Evolutionary conservation across 306 rosid species (phyloP).

Genomic region (Castanopsis chinensis): DNA sequence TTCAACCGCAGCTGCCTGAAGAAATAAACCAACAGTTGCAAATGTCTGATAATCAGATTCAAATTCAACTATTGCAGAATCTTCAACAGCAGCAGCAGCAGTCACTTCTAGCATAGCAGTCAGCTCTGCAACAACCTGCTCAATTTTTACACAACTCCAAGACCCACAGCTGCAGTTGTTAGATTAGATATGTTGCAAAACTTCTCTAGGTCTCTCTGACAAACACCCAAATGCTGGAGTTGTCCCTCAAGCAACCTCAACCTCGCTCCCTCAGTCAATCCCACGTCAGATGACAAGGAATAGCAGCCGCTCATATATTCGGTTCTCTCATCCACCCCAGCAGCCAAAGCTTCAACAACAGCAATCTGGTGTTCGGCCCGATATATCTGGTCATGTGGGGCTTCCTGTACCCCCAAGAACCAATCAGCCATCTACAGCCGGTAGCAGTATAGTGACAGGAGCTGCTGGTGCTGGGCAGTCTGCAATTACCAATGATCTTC

Average conservation of each 20-base stretch:
- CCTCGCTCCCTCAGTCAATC: constrained; percentile 43
- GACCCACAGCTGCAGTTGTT: constrained; percentile 66
- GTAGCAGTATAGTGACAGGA: constrained; percentile 45
- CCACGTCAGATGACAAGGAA: constrained; percentile 43
- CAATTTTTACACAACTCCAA: constrained; percentile 57
- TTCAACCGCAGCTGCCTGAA: constrained; percentile 51
- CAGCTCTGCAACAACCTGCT: constrained; percentile 53
- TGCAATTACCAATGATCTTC: constrained; percentile 75
- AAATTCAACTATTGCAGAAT: constrained; percentile 70
- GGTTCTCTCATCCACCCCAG: constrained; percentile 48
- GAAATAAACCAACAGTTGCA: constrained; percentile 63
- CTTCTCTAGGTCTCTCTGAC: constrained; percentile 48
- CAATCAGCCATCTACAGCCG: constrained; percentile 50
- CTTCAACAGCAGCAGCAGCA: constrained; percentile 57
- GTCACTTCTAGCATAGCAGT: constrained; percentile 62
- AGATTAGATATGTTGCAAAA: constrained; percentile 65
- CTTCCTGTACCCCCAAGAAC: constrained; percentile 37
- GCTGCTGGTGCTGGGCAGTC: constrained; percentile 67
- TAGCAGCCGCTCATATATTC: background rate
- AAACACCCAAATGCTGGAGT: constrained; percentile 52
- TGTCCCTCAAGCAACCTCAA: constrained; percentile 44
- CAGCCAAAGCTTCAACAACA: constrained; percentile 72
- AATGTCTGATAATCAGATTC: constrained; percentile 69
- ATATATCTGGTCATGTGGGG: constrained; percentile 50
- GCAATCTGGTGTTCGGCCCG: constrained; percentile 48